Evolutionary conservation across 257 asterid species (phyloP).

Genomic region (Nicotiana tomentosiformis): DNA sequence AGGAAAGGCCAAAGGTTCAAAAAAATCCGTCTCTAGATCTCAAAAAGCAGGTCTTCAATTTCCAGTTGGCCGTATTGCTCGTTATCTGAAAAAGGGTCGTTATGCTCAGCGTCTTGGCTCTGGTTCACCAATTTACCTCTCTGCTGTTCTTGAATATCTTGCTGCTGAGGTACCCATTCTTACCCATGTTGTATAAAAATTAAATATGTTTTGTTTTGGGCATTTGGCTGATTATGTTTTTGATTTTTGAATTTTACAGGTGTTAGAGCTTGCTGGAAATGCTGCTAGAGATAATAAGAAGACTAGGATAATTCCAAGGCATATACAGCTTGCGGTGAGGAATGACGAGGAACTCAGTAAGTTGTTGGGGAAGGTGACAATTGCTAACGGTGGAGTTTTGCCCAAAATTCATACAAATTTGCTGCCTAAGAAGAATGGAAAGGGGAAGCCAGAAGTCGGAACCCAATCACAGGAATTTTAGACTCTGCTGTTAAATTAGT

Average conservation of each 20-base stretch:
- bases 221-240: neutral
- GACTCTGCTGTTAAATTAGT: neutral
- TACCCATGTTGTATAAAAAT: no score
- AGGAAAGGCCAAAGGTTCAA: slow-evolving; percentile 27
- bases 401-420: slow-evolving; percentile 41
- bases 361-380: slow-evolving; percentile 47
- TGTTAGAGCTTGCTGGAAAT: slow-evolving; percentile 66
- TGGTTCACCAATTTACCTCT: slow-evolving; percentile 52
- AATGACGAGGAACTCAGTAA: slow-evolving; percentile 52
- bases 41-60: slow-evolving; percentile 61
- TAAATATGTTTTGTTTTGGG: neutral
- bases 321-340: slow-evolving; percentile 54
- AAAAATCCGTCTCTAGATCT: slow-evolving; percentile 37
- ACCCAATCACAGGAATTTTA: slow-evolving; percentile 45
- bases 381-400: slow-evolving; percentile 58
- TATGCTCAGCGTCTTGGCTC: slow-evolving; percentile 62
- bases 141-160: slow-evolving; percentile 61
- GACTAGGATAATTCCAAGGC: slow-evolving; percentile 53
- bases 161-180: slow-evolving; percentile 47
- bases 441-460: slow-evolving; percentile 39
- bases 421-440: slow-evolving; percentile 47
- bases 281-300: slow-evolving; percentile 70
- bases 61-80: slow-evolving; percentile 56
- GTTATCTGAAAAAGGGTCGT: slow-evolving; percentile 51
- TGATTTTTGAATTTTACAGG: slow-evolving; percentile 9